Base-by-base conservation (phyloP, 139 green algal species). In the Picochlorum sp. region DNA sequence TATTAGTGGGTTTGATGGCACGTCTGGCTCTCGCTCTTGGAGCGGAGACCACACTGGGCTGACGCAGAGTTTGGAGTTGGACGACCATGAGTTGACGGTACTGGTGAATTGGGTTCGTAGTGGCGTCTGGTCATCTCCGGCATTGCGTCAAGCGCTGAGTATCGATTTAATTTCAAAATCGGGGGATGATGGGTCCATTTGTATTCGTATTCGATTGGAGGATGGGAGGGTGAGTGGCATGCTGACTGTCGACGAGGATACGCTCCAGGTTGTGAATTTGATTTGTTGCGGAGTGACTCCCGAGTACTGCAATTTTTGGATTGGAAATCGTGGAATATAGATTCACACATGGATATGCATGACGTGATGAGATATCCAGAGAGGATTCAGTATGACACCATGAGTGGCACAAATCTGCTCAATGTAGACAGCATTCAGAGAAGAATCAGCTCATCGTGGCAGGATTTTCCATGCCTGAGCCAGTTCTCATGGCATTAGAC, bases 21-120 rank as follows among this genome's bases (percentile, higher is more conserved):
- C 23, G 13, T 15, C 13, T 23, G 56, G 7, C 0, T 30, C 20
- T 15, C n/a, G 13, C 21, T 28, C 58, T 18, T 65, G 58, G 58
- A 30, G 23, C 21, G 58, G 20, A 56, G 58, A 65, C 11, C 20
- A 30, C 58, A 49, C 41, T 2, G 58, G 58, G 7, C 1, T 65
- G n/a, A 57, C 20, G 0, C 69, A 60, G 2, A 23, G n/a, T 20
- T 47, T 77, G 57, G 45, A 76, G 24, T 68, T 77, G 24, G 70
- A 77, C 3, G 70, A 77, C 32, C 57, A 69, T 10, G 64, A 77
- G 49, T 28, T 56, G 11, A 45, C 65, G 45, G 41, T 79, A 34
- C 61, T 79, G 9, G 59, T 54, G n/a, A 54, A 49, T 21, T 79
- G 67, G 67, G 49, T 74, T 11, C 60, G 72, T 38, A 58, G 60